These are phyloP conservation scores for Botryosphaeria dothidea DNA, from an alignment of 2,329 filamentous ascomycete species.

Conservation along the genomic window DNA sequence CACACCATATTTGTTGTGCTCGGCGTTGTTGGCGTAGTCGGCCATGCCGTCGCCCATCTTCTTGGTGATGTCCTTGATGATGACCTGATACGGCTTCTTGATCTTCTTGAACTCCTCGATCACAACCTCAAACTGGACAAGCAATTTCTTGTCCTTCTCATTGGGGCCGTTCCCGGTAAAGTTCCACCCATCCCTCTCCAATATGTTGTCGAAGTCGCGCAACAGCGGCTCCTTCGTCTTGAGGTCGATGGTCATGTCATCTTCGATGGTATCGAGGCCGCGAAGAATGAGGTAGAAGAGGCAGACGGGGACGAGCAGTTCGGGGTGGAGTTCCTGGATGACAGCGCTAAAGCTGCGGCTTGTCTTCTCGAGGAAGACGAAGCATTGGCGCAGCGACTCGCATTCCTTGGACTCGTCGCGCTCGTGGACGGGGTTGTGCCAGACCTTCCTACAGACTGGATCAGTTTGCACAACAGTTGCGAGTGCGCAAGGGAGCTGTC, in stretches of 20 bases:
- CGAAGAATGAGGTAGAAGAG: constrained; percentile 93
- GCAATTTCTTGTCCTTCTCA: constrained; percentile 90
- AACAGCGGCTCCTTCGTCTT: constrained; percentile 83
- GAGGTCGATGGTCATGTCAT: constrained; percentile 90
- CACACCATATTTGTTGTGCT: constrained; percentile 77
- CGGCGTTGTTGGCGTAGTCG: constrained; percentile 84
- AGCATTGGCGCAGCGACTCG: constrained; percentile 75
- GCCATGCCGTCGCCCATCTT: constrained; percentile 99
- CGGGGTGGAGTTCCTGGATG: constrained; percentile 93
- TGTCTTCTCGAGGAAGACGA: constrained; percentile 80
- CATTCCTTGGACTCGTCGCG: constrained; percentile 77
- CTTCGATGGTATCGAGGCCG: constrained; percentile 96
- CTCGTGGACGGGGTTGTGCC: constrained; percentile 91
- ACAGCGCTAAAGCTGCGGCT: constrained; percentile 92
- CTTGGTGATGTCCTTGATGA: constrained; percentile 89
- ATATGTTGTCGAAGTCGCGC: constrained; percentile 74
- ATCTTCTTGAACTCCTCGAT: constrained; percentile 84
- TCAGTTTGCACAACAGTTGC: constrained; percentile 14
- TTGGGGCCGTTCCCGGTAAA: constrained; percentile 82
- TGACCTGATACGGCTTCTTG: constrained; percentile 78
- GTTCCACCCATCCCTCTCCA: constrained; percentile 86
- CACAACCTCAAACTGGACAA: constrained; percentile 89
- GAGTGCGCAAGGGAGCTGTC: constrained; percentile 5
- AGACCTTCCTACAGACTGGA: constrained; percentile 71
- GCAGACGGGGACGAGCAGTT: constrained; percentile 84